A percentile compares a stretch with the other conserved stretches of the same genome.
phyloP scores from a whole-genome alignment of 495 filamentous ascomycete species.

The Xylaria cubensis region DNA sequence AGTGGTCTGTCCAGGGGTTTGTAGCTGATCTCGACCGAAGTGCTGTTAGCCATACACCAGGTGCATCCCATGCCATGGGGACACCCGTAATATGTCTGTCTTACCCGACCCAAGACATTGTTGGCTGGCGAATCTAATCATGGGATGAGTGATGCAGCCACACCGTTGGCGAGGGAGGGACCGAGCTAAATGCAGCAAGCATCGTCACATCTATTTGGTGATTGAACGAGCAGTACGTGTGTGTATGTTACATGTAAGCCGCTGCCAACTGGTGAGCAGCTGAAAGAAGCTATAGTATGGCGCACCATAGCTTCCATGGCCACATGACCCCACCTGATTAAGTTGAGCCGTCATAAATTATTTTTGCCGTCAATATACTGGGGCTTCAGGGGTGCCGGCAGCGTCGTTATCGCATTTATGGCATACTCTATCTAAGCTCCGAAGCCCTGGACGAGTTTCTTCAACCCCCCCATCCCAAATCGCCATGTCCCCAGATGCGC shows the following conservation, averaged over 20 bases:
- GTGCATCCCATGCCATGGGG: neutral
- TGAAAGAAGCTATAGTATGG: neutral
- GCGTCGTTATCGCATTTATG: slow-evolving; percentile 6
- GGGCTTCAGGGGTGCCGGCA: neutral
- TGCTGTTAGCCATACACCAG: slow-evolving; percentile 1
- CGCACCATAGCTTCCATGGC: no score
- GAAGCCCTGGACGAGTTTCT: neutral
- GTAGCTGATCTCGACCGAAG: slow-evolving; percentile 21
- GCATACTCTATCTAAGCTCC: slow-evolving; percentile 14
- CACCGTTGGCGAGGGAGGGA: slow-evolving; percentile 19
- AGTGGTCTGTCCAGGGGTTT: slow-evolving; percentile 1
- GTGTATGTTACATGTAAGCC: neutral
- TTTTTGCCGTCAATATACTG: neutral
- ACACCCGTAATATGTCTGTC: slow-evolving; percentile 13
- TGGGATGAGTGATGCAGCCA: slow-evolving; percentile 10
- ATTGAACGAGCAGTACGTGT: slow-evolving; percentile 18
- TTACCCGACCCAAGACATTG: slow-evolving; percentile 22
- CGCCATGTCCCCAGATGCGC: slow-evolving; percentile 35
- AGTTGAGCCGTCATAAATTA: slow-evolving; percentile 10
- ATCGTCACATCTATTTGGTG: slow-evolving; percentile 13
- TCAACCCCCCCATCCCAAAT: neutral
- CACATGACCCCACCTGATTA: neutral
- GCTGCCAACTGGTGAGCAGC: neutral
- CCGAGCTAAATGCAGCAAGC: neutral
- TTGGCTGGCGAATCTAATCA: slow-evolving; percentile 11